Base-by-base conservation (phyloP, 345 rosid species). In the Melaleuca quinquenervia region DNA sequence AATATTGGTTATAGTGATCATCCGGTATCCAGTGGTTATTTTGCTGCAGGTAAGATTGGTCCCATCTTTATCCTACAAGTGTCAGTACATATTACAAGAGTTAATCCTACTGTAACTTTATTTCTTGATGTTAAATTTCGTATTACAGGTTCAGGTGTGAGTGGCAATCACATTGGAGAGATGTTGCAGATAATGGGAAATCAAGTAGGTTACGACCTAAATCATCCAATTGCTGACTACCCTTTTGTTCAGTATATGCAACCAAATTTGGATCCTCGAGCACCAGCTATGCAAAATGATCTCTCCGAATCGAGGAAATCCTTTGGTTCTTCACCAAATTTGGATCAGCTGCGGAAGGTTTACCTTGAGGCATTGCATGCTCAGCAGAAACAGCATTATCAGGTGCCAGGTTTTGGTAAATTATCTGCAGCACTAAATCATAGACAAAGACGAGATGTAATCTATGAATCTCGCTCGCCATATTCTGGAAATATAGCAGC, bases 341-440 rank as follows among this genome's bases (percentile, higher is more conserved):
- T 90, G 84, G 89, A 91, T 84, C 90, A 88, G 53, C 88, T 91
- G 85, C 93, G 82, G 49, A 94, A 90, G 82, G 95, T 92, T 84
- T 94, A 92, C 87, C 91, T 95, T 14, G 95, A 94, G 82, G 88
- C 93, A 87, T 87, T 95, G 91, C 91, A 94, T 86, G 93, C 94
- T 85, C 95, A 92, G 85, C 93, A 91, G 87, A 95, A 92, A 85
- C 98, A 95, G 87, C 98, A 92, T 83, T 87, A 87, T 86, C 94
- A 93, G 48, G 82, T 89, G 49, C 88, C 89, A 58, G 64, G 85
- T 64, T 84, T 92, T 85, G 92, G 90, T 82, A 92, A 94, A 87
- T 51, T 82, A 82, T 87, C 92, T 90, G 89, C 90, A 85, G 91
- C 89, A 89, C 84, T 89, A 84, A 92, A 89, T 87, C 91, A 92